These are phyloP conservation scores for Bromus sterilis DNA, from an alignment of 176 grass and related monocot genomes.

Conservation along the genomic window DNA sequence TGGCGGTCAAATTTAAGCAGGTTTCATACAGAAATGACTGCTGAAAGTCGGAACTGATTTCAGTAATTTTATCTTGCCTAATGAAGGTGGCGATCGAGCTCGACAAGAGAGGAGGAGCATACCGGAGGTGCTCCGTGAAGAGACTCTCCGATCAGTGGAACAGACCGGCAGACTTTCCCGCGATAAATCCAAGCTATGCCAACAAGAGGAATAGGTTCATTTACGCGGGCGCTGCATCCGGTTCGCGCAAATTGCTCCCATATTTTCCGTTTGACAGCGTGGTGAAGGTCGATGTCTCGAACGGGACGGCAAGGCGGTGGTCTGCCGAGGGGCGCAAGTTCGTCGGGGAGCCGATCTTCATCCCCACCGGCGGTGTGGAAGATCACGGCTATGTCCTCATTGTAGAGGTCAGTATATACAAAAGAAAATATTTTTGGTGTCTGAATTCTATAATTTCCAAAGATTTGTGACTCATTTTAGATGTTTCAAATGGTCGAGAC, in stretches of 20 bases:
- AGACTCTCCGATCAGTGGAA: conserved; percentile 52
- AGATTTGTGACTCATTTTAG: neutral
- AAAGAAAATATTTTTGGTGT: neutral
- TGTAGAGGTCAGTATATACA: conserved; percentile 43
- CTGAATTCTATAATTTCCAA: neutral
- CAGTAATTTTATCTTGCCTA: neutral
- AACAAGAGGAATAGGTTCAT: conserved; percentile 56
- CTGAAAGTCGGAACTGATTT: neutral
- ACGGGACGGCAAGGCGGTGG: conserved; percentile 42
- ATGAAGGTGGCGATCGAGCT: conserved; percentile 61
- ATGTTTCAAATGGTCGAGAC: neutral
- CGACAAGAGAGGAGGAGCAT: conserved; percentile 47
- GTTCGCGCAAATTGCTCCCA: conserved; percentile 54
- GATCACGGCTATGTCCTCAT: conserved; percentile 84
- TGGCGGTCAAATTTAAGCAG: neutral
- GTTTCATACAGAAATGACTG: no score
- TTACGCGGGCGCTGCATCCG: conserved; percentile 47
- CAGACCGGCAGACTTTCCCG: conserved; percentile 62
- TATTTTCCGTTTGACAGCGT: conserved; percentile 82
- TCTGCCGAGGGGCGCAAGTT: conserved; percentile 42
- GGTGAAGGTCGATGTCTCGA: conserved; percentile 43
- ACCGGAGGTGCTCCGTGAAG: conserved; percentile 30
- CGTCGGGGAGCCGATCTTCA: conserved; percentile 76
- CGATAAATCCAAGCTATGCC: conserved; percentile 55
- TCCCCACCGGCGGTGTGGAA: conserved; percentile 35